These are phyloP conservation scores for Aspergillus leporis DNA, from an alignment of 495 filamentous ascomycete genomes.

Conservation along the genomic window DNA sequence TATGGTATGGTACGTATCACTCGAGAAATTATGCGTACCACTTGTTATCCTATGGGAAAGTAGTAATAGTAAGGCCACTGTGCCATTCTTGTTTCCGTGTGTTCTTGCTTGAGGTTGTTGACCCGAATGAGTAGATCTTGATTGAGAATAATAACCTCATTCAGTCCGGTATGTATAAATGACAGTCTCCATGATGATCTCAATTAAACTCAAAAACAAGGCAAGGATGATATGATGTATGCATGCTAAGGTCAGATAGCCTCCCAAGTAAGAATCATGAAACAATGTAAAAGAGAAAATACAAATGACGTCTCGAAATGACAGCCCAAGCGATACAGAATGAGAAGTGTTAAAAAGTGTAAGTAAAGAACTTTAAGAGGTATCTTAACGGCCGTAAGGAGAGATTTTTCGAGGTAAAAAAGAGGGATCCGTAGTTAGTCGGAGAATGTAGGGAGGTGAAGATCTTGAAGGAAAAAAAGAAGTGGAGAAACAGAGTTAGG, in stretches of 20 bases:
- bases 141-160: not conserved
- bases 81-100: no score
- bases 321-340: not conserved
- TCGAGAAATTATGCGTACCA: no score
- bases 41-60: no score
- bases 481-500: conserved; percentile 5
- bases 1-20: no score
- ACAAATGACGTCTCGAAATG: not conserved
- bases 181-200: not conserved
- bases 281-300: not conserved
- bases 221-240: conserved; percentile 1
- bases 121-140: not conserved
- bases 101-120: not conserved
- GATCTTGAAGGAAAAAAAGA: not conserved
- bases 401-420: conserved; percentile 1
- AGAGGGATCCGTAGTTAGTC: not conserved
- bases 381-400: conserved; percentile 10
- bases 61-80: no score
- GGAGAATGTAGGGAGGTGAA: not conserved
- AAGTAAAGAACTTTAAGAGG: conserved; percentile 12
- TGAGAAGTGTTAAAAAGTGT: conserved; percentile 5
- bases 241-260: conserved; percentile 10
- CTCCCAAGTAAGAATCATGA: conserved; percentile 13
- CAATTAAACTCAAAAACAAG: not conserved
- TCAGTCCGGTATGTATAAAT: not conserved